Evolutionary conservation across 1,139 yeast genomes (phyloP).

Genomic region (Blastobotrys serpentis): DNA sequence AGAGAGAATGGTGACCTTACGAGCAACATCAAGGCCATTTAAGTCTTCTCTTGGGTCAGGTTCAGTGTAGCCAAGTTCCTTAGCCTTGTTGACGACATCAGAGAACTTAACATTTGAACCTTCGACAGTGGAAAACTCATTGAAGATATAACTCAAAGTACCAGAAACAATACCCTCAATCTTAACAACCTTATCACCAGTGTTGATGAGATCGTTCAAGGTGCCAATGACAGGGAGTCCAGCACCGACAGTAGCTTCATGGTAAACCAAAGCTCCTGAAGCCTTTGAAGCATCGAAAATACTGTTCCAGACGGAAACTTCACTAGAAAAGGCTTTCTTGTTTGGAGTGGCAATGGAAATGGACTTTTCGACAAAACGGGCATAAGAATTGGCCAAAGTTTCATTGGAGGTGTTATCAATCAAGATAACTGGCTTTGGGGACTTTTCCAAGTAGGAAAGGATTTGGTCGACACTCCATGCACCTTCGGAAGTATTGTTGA

Average conservation of each 20-base stretch:
- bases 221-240: conserved; percentile 93
- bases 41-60: conserved; percentile 99
- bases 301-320: conserved; percentile 68
- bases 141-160: conserved; percentile 92
- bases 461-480: conserved; percentile 59
- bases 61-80: conserved; percentile 91
- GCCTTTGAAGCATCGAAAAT: conserved; percentile 55
- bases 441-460: conserved; percentile 58
- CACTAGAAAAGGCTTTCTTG: conserved; percentile 94
- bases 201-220: conserved; percentile 76
- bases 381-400: conserved; percentile 71
- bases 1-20: conserved; percentile 94
- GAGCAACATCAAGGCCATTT: conserved; percentile 96
- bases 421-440: conserved; percentile 73
- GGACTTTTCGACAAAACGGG: conserved; percentile 69
- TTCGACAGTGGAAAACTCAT: conserved; percentile 76
- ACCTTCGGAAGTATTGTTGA: conserved; percentile 47
- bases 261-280: conserved; percentile 80
- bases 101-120: conserved; percentile 68
- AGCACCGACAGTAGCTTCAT: conserved; percentile 99
- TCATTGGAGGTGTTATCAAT: conserved; percentile 93
- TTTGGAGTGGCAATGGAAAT: conserved; percentile 97
- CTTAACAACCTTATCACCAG: conserved; percentile 88
- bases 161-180: conserved; percentile 98
- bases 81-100: conserved; percentile 85